Conservation (phyloP, 1,284 basidiomycete genomes). For the Malassezia yamatoensis region DNA sequence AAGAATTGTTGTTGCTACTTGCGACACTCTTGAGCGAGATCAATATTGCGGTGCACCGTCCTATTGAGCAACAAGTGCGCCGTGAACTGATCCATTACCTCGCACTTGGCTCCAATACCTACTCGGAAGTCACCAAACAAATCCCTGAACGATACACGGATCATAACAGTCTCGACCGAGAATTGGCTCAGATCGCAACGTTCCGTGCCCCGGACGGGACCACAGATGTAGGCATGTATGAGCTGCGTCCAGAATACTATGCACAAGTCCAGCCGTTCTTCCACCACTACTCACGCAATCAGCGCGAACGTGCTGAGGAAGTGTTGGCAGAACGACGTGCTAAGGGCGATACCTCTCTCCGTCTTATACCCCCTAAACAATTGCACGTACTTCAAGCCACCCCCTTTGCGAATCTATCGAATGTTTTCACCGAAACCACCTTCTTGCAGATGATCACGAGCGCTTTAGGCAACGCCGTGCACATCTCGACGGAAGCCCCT, state of each 20-base stretch:
- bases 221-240: conserved; percentile 72
- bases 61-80: conserved; percentile 60
- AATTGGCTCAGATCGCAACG: conserved; percentile 67
- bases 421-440: conserved; percentile 20
- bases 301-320: conserved; percentile 82
- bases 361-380: conserved; percentile 15
- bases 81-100: conserved; percentile 84
- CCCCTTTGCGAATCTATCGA: conserved; percentile 22
- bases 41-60: conserved; percentile 63
- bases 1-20: conserved; percentile 79
- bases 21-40: conserved; percentile 79
- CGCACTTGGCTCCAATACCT: conserved; percentile 74
- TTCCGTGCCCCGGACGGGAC: conserved; percentile 71
- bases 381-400: conserved; percentile 23
- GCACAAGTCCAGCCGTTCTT: conserved; percentile 91
- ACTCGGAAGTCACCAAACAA: conserved; percentile 82
- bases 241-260: conserved; percentile 71
- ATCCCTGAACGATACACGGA: conserved; percentile 82
- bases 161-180: conserved; percentile 70
- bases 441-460: conserved; percentile 29
- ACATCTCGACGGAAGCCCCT: conserved; percentile 18
- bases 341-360: conserved; percentile 52
- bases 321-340: conserved; percentile 62
- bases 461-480: conserved; percentile 23
- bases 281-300: conserved; percentile 88